Percentiles rank a stretch among this genome's conserved stretches.
Evolutionary conservation across 1,284 basidiomycete species (phyloP).

Genomic region (Sporisorium exsertum): DNA sequence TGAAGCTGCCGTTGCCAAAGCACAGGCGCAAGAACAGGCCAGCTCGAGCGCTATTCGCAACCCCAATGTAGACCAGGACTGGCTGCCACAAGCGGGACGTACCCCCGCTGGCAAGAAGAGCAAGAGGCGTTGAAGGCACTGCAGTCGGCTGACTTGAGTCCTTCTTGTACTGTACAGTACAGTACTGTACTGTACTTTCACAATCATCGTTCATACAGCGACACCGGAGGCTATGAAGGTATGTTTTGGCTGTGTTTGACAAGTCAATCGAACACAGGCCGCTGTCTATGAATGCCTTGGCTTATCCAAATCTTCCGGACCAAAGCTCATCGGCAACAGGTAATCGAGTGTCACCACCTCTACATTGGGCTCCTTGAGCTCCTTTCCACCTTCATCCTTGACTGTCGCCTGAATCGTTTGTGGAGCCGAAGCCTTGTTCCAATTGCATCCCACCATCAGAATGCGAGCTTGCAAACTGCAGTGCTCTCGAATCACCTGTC

Average conservation of each 20-base stretch:
- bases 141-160: neutral
- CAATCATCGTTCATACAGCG: neutral
- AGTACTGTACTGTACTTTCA: conserved; percentile 9
- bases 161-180: neutral
- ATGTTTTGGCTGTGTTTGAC: conserved; percentile 4
- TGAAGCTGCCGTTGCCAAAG: conserved; percentile 47
- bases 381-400: conserved; percentile 43
- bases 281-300: conserved; percentile 33
- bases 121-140: conserved; percentile 23
- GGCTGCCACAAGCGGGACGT: conserved; percentile 42
- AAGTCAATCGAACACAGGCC: too few relatives aligned
- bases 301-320: conserved; percentile 78
- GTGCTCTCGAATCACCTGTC: conserved; percentile 91
- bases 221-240: neutral
- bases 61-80: conserved; percentile 49
- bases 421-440: conserved; percentile 68
- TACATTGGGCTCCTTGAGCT: conserved; percentile 70
- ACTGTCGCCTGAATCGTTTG: conserved; percentile 5
- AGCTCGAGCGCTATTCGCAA: conserved; percentile 42
- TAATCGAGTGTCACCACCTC: conserved; percentile 76
- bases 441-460: conserved; percentile 80
- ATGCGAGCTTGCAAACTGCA: conserved; percentile 79
- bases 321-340: conserved; percentile 87
- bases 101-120: conserved; percentile 43
- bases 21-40: conserved; percentile 28